A percentile compares a stretch with the other conserved stretches of the same genome.
Conservation (phyloP, 2,329 filamentous ascomycete genomes). For the Fusarium oxysporum region DNA sequence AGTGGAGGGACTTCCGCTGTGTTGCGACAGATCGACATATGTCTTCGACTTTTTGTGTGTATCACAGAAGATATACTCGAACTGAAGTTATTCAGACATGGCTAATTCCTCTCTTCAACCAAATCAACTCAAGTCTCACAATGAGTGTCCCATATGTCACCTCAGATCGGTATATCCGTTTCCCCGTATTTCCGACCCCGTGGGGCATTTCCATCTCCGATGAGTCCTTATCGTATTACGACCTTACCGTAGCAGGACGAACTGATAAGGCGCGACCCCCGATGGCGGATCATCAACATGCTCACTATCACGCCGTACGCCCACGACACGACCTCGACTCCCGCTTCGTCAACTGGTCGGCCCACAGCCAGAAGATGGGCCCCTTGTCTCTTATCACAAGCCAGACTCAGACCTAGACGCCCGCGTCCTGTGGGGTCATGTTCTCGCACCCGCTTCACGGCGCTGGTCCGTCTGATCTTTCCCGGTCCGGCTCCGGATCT, state of each 20-base stretch:
- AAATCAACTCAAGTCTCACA: background rate
- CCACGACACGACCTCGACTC: slow-evolving; percentile 6
- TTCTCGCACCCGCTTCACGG: slow-evolving; percentile 41
- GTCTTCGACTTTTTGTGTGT: background rate
- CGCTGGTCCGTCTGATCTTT: slow-evolving; percentile 31
- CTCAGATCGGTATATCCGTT: slow-evolving; percentile 34
- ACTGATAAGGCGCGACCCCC: slow-evolving; percentile 22
- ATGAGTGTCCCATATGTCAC: background rate
- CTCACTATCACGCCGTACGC: slow-evolving; percentile 17
- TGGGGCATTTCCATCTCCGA: slow-evolving; percentile 27
- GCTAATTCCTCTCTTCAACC: background rate
- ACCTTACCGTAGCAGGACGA: slow-evolving; percentile 10
- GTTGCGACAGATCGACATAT: background rate
- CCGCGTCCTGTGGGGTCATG: slow-evolving; percentile 34
- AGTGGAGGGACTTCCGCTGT: background rate
- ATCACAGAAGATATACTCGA: background rate
- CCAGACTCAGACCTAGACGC: slow-evolving; percentile 28
- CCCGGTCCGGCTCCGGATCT: slow-evolving; percentile 21
- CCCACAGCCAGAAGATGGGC: slow-evolving; percentile 39
- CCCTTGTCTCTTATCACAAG: slow-evolving; percentile 43
- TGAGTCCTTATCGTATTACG: slow-evolving; percentile 31
- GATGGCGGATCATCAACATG: slow-evolving; percentile 15
- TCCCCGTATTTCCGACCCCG: slow-evolving; percentile 42
- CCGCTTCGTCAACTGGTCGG: slow-evolving; percentile 20
- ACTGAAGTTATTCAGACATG: background rate